Percentiles rank a stretch among this genome's conserved stretches.
Evolutionary conservation across 169 alveolate genomes (phyloP).

Genomic region (Theileria parva): DNA sequence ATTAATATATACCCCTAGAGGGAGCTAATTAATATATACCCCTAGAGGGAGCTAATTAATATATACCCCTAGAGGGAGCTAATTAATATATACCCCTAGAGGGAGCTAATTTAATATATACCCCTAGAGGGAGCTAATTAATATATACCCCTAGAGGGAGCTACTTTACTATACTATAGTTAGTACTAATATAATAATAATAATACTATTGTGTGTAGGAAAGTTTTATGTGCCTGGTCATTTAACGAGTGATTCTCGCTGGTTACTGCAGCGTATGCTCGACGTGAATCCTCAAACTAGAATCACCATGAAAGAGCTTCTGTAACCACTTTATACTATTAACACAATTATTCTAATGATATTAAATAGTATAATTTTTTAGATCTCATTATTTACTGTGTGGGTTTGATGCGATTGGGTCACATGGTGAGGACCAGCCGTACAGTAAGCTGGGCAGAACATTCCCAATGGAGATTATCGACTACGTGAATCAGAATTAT

Average conservation of each 20-base stretch:
- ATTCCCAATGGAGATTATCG: constrained; percentile 8
- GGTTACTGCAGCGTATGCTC: constrained; percentile 49
- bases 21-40: too few relatives aligned
- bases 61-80: too few relatives aligned
- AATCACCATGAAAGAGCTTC: constrained; percentile 49
- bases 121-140: too few relatives aligned
- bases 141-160: too few relatives aligned
- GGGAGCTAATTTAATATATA: too few relatives aligned
- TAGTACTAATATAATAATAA: too few relatives aligned
- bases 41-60: too few relatives aligned
- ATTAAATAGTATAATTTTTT: background rate
- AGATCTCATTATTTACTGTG: constrained; percentile 22
- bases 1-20: too few relatives aligned
- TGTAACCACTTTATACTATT: background rate
- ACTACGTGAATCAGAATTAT: constrained; percentile 7
- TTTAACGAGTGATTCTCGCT: constrained; percentile 28
- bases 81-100: too few relatives aligned
- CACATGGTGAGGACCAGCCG: background rate
- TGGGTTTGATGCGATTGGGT: background rate
- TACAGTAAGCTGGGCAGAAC: background rate
- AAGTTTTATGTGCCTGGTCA: constrained; percentile 49
- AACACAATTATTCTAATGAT: background rate
- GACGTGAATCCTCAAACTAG: constrained; percentile 61
- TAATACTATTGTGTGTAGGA: constrained; percentile 7
- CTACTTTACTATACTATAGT: too few relatives aligned